Percentiles rank a stretch among this genome's conserved stretches.
Evolutionary conservation across 2,329 filamentous ascomycete species (phyloP).

Genomic region (Gaeumannomyces tritici): DNA sequence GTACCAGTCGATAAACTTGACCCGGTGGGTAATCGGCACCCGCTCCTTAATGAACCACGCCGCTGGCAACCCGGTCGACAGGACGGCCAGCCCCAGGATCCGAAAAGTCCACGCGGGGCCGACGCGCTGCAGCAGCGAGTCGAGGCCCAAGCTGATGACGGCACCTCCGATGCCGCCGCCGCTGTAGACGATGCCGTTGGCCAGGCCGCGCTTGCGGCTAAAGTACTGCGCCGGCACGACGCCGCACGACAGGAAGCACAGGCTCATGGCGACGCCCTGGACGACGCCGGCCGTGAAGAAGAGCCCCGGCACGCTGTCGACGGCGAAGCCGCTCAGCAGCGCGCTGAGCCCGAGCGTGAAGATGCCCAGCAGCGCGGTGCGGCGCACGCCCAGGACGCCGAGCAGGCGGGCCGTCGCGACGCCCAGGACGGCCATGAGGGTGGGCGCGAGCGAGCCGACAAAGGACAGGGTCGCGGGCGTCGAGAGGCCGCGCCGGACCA

Average conservation of each 20-base stretch:
- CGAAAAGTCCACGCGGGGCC: conserved; percentile 42
- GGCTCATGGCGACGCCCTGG: conserved; percentile 17
- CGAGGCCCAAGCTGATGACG: conserved; percentile 29
- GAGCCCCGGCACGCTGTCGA: conserved; percentile 31
- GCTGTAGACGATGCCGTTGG: conserved; percentile 34
- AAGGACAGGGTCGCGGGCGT: conserved; percentile 46
- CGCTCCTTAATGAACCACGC: conserved; percentile 43
- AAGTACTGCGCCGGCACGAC: conserved; percentile 37
- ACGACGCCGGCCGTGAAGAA: conserved; percentile 34
- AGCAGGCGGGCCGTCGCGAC: conserved; percentile 43
- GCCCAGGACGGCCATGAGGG: conserved; percentile 40
- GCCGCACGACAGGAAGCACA: conserved; percentile 31
- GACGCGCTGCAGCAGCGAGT: conserved; percentile 27
- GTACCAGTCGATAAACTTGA: conserved; percentile 39
- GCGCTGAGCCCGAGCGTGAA: conserved; percentile 37
- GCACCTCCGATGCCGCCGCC: conserved; percentile 39
- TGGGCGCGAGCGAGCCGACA: conserved; percentile 42
- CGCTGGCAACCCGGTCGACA: conserved; percentile 44
- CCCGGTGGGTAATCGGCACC: conserved; percentile 20
- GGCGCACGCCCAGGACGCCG: conserved; percentile 34
- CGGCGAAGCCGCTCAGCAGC: conserved; percentile 35
- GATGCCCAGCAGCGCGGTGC: conserved; percentile 37
- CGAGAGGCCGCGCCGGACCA: conserved; percentile 37
- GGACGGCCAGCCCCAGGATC: conserved; percentile 38
- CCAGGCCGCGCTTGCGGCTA: conserved; percentile 30